Evolutionary conservation across 345 rosid genomes (phyloP).

Genomic region (Turnera subulata): DNA sequence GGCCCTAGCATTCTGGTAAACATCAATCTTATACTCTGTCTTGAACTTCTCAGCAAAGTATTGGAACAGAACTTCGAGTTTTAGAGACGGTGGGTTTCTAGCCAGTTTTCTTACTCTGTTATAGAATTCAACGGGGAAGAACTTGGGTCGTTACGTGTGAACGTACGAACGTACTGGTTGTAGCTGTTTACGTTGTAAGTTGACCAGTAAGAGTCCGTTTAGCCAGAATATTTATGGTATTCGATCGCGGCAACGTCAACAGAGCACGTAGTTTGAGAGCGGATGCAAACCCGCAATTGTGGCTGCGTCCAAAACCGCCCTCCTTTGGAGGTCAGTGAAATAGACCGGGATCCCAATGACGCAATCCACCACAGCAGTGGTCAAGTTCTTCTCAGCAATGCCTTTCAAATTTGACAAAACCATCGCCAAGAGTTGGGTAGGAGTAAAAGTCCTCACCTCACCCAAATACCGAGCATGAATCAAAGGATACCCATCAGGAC

Average conservation of each 20-base stretch:
- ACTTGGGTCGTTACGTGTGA: too few species aligned
- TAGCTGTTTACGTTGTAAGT: too few species aligned
- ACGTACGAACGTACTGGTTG: too few species aligned
- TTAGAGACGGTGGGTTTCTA: too few species aligned
- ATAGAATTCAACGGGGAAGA: too few species aligned
- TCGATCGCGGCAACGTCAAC: too few species aligned
- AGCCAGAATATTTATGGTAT: too few species aligned
- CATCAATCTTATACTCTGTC: constrained; percentile 89
- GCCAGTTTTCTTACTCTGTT: too few species aligned
- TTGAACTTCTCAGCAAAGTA: constrained; percentile 79
- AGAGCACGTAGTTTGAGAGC: too few species aligned
- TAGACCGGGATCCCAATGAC: constrained; percentile 93
- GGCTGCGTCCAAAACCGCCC: constrained; percentile 94
- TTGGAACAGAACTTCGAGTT: constrained; percentile 70
- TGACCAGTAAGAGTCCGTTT: too few species aligned
- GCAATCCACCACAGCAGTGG: constrained; percentile 87
- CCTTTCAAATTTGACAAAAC: constrained; percentile 69
- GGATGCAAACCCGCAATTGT: constrained; percentile 92
- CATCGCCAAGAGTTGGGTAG: constrained; percentile 95
- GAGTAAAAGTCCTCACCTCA: constrained; percentile 71
- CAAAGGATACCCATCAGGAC: constrained; percentile 87
- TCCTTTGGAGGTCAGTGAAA: constrained; percentile 86
- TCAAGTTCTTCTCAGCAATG: constrained; percentile 83
- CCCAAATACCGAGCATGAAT: constrained; percentile 82
- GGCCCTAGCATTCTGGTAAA: constrained; percentile 80